phyloP scores from a whole-genome alignment of 331 rosid species.

The Acacia concinna region DNA sequence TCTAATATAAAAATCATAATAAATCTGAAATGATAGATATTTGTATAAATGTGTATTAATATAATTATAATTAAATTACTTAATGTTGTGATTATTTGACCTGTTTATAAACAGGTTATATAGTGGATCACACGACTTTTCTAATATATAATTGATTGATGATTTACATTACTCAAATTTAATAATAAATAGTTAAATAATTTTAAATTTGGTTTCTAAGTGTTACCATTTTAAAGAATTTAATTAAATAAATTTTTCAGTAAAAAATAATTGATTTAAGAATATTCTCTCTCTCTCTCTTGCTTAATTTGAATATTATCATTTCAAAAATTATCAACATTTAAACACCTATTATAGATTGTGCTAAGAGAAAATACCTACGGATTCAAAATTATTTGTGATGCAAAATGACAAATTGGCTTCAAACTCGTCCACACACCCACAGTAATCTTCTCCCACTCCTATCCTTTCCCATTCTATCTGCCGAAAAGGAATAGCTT shows the following conservation, averaged over 20 bases:
- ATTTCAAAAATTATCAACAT: neutral
- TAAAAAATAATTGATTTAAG: neutral
- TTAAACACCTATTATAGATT: neutral
- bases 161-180: neutral
- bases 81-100: too few species aligned
- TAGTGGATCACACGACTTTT: too few species aligned
- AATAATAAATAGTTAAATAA: neutral
- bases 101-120: too few species aligned
- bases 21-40: too few species aligned
- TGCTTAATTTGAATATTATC: neutral
- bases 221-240: neutral
- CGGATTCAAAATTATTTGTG: neutral
- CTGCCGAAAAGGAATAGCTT: neutral
- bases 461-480: slow-evolving; percentile 37
- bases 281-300: neutral
- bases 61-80: too few species aligned
- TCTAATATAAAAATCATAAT: too few species aligned
- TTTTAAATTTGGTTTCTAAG: neutral
- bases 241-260: neutral
- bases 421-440: slow-evolving; percentile 42
- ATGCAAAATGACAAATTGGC: neutral
- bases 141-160: too few species aligned
- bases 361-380: neutral
- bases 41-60: too few species aligned
- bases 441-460: neutral